A percentile compares a stretch with the other conserved stretches of the same genome.
These are phyloP conservation scores for Magnusiomyces paraingens DNA, from an alignment of 1,139 yeast species.

Conservation along the genomic window DNA sequence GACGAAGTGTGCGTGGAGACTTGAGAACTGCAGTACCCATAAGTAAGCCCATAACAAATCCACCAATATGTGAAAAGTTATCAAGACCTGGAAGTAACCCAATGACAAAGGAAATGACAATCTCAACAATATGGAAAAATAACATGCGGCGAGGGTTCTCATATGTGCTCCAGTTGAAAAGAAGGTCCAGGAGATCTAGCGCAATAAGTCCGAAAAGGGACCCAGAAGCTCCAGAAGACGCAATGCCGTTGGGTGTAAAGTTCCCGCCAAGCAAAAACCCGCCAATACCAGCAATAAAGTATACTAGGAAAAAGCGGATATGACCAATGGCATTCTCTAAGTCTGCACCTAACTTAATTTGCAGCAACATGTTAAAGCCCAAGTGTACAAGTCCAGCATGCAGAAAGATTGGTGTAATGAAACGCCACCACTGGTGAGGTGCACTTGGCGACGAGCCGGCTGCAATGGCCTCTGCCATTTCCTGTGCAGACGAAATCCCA, in stretches of 20 bases:
- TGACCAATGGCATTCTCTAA: slow-evolving; percentile 58
- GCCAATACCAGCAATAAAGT: slow-evolving; percentile 55
- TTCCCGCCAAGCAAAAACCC: slow-evolving; percentile 70
- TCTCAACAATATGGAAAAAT: slow-evolving; percentile 47
- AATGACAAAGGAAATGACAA: slow-evolving; percentile 53
- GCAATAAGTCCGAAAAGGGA: slow-evolving; percentile 67
- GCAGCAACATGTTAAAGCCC: slow-evolving; percentile 55
- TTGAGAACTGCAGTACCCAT: slow-evolving; percentile 48
- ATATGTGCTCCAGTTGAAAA: slow-evolving; percentile 49
- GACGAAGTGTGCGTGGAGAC: slow-evolving; percentile 44
- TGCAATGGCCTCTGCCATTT: slow-evolving; percentile 16
- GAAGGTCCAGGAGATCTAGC: slow-evolving; percentile 50
- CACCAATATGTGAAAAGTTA: slow-evolving; percentile 73
- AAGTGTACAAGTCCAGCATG: slow-evolving; percentile 75
- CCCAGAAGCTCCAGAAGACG: slow-evolving; percentile 74
- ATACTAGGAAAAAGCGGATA: slow-evolving; percentile 49
- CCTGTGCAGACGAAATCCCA: slow-evolving; percentile 17
- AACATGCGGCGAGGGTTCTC: slow-evolving; percentile 39
- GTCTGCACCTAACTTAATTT: slow-evolving; percentile 54
- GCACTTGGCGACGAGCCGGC: slow-evolving; percentile 26
- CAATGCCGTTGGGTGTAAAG: slow-evolving; percentile 62
- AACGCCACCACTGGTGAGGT: slow-evolving; percentile 63
- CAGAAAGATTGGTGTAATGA: slow-evolving; percentile 63
- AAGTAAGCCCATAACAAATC: slow-evolving; percentile 58
- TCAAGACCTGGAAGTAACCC: slow-evolving; percentile 72